A percentile compares a stretch with the other conserved stretches of the same genome.
Conservation (phyloP, 2,329 filamentous ascomycete genomes). For the Mycocentrospora acerina region DNA sequence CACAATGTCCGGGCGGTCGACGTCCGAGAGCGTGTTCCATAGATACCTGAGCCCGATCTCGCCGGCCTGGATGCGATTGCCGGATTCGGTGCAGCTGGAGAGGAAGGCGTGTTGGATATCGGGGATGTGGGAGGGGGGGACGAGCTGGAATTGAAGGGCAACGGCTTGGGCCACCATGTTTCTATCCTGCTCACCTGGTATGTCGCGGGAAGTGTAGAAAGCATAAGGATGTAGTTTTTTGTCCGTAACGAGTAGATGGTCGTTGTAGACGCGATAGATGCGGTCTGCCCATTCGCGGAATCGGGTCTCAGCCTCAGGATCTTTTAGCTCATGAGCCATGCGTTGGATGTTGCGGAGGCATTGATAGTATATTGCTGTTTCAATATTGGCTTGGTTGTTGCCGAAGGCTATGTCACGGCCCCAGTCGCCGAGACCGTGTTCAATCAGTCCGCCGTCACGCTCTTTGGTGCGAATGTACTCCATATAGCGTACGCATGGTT, state of each 20-base stretch:
- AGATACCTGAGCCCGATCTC: constrained; percentile 48
- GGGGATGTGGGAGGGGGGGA: constrained; percentile 22
- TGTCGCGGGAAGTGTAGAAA: constrained; percentile 45
- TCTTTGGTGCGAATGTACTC: constrained; percentile 46
- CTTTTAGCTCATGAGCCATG: constrained; percentile 33
- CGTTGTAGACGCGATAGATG: constrained; percentile 22
- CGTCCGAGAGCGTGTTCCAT: constrained; percentile 46
- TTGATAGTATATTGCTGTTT: constrained; percentile 48
- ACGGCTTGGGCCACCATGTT: constrained; percentile 46
- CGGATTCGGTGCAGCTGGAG: constrained; percentile 20
- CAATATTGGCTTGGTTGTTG: constrained; percentile 50
- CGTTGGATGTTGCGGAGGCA: constrained; percentile 41
- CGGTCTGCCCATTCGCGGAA: constrained; percentile 25
- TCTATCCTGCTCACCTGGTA: constrained; percentile 33
- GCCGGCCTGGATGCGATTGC: constrained; percentile 42
- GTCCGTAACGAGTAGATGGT: constrained; percentile 18
- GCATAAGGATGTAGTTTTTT: constrained; percentile 36
- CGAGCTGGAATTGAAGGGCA: constrained; percentile 40
- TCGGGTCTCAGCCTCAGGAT: constrained; percentile 8
- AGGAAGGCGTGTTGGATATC: constrained; percentile 35
- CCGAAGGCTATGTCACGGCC: constrained; percentile 47
- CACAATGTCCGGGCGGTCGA: constrained; percentile 42
- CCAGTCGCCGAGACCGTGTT: constrained; percentile 50
- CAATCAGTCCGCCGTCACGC: constrained; percentile 45
- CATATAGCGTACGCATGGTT: constrained; percentile 45